Evolutionary conservation across 306 rosid genomes (phyloP), one percentile per base, ranked within the genome.

Genomic region (Quercus cerris): DNA sequence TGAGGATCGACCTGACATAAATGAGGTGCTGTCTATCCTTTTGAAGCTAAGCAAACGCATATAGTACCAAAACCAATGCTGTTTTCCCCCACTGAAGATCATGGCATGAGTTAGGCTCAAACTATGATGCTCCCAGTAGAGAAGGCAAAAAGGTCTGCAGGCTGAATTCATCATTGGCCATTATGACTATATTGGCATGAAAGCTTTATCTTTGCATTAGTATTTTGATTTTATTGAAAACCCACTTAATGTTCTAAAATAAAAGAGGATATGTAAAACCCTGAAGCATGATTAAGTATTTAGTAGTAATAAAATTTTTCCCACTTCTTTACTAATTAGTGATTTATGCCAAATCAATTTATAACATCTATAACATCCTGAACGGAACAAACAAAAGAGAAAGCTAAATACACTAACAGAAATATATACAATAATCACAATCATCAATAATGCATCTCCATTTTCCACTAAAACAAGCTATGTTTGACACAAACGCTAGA

Each of bases 1-100:
- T 30, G 96, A 88, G 15, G 74, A 83, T 75, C 80, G 98, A 18
- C 97, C 98, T 28, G n/a, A 57, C 82, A 85, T 87, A 88, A 89
- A 88, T 54, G 91, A 76, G 64, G 91, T 89, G 58, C 35, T 89
- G 76, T 81, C 84, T 28, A 64, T 78, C 28, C 93, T 93, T 75
- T 31, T 58, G 84, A 91, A 91, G 85, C 83, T 88, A 77, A 75
- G 85, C 76, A 56, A 57, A 31, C 77, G 66, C 56, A 70, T 38
- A 69, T 63, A 78, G 78, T 23, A 15, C 44, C 61, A n/a, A 17
- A 59, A 20, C 35, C 51, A 51, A 33, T 59, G 67, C 15, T 33
- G 5, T 13, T 49, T 68, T 20, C 55, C 64, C 63, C 1, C 28
- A 56, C 15, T 3, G 27, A 20, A 69, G 64, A 57, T 44, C 10